These are phyloP conservation scores for Colletotrichum plurivorum DNA, from an alignment of 2,329 filamentous ascomycete genomes.

Conservation along the genomic window DNA sequence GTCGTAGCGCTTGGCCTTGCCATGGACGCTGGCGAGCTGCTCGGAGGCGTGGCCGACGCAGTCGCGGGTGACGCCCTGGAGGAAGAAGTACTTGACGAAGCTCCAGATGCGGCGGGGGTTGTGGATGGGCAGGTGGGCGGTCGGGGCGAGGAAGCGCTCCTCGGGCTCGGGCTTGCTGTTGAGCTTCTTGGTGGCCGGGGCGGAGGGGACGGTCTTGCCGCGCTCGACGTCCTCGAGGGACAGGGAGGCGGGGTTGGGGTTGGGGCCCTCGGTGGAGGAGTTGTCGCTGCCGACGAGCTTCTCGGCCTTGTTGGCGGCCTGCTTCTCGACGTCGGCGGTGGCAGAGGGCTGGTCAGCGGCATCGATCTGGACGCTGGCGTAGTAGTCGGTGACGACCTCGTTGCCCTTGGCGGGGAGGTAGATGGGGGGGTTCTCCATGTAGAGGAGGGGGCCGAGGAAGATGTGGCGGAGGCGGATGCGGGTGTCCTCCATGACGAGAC, in stretches of 20 bases:
- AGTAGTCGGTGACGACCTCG: conserved; percentile 47
- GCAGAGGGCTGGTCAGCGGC: background rate
- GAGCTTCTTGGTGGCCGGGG: conserved; percentile 50
- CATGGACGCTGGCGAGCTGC: conserved; percentile 42
- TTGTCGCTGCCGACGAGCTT: conserved; percentile 25
- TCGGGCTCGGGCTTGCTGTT: conserved; percentile 55
- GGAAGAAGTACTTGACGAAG: conserved; percentile 42
- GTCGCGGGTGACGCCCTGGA: conserved; percentile 44
- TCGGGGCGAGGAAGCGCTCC: conserved; percentile 41
- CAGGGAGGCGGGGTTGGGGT: background rate
- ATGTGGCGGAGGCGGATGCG: conserved; percentile 51
- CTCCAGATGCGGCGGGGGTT: conserved; percentile 41
- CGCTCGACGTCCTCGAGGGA: conserved; percentile 50
- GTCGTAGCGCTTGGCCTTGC: conserved; percentile 58
- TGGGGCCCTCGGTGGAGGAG: background rate
- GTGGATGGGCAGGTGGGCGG: conserved; percentile 38
- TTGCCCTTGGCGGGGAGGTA: conserved; percentile 45
- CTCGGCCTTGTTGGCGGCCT: conserved; percentile 27
- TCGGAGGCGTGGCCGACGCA: conserved; percentile 46
- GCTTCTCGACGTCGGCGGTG: conserved; percentile 22
- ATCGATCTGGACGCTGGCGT: conserved; percentile 38
- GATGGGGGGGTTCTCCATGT: conserved; percentile 43
- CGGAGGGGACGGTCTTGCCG: conserved; percentile 43
- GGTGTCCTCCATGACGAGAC: conserved; percentile 50
- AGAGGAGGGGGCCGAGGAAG: conserved; percentile 54